Percentiles rank a stretch among this genome's conserved stretches.
phyloP scores from a whole-genome alignment of 345 rosid species.

The Sisymbrium irio region DNA sequence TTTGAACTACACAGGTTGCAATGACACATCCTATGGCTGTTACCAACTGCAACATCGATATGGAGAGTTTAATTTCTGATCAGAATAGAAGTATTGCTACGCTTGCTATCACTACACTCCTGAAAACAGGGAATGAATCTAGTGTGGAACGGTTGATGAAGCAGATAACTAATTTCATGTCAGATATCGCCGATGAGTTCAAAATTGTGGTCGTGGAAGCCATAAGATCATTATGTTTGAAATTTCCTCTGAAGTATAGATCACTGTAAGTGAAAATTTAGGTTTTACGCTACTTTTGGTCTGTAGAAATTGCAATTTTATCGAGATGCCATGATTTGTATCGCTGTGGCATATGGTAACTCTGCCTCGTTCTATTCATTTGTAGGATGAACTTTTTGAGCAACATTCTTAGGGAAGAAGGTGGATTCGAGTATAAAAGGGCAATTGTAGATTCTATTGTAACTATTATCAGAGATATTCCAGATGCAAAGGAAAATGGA shows the following conservation, averaged over 20 bases:
- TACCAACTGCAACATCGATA: conserved; percentile 97
- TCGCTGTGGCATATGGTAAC: conserved; percentile 10
- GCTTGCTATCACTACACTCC: conserved; percentile 93
- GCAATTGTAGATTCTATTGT: conserved; percentile 98
- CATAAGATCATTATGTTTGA: conserved; percentile 86
- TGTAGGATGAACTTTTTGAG: conserved; percentile 97
- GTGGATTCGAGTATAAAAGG: conserved; percentile 97
- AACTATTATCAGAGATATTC: conserved; percentile 93
- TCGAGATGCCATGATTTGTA: neutral
- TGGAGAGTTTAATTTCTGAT: conserved; percentile 98
- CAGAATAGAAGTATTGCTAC: conserved; percentile 99
- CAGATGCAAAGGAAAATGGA: conserved; percentile 96
- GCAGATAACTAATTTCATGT: conserved; percentile 97
- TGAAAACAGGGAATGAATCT: conserved; percentile 97
- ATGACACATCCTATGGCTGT: conserved; percentile 99
- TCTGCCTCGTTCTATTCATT: conserved; percentile 27
- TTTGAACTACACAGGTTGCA: conserved; percentile 72
- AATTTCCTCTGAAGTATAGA: conserved; percentile 96
- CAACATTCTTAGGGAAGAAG: conserved; percentile 99
- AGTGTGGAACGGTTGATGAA: conserved; percentile 99
- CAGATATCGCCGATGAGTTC: conserved; percentile 98
- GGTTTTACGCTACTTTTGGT: neutral
- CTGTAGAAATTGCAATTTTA: conserved; percentile 5
- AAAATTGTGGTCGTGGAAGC: conserved; percentile 99
- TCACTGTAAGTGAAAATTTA: conserved; percentile 61